phyloP scores from a whole-genome alignment of 306 rosid species.

The Fragaria vesca region DNA sequence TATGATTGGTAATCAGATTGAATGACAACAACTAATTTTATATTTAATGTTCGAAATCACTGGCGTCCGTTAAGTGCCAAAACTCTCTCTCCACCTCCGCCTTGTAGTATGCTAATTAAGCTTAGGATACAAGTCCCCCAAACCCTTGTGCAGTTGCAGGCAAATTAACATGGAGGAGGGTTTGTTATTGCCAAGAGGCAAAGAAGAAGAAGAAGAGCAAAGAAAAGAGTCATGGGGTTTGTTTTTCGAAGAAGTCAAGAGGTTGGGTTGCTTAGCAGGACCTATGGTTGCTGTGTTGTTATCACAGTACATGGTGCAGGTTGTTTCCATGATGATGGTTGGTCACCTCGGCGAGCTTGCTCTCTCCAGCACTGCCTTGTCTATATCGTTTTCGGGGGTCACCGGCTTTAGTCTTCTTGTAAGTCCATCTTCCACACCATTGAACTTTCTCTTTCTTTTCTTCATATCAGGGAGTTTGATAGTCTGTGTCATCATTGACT shows the following conservation, averaged over 20 bases:
- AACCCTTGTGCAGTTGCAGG: background rate
- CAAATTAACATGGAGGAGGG: conserved; percentile 33
- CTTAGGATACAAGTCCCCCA: background rate
- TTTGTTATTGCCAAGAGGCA: conserved; percentile 14
- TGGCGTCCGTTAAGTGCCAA: background rate
- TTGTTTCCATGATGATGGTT: conserved; percentile 50
- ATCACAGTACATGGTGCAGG: conserved; percentile 48
- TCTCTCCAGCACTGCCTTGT: conserved; percentile 52
- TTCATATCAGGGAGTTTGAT: no score
- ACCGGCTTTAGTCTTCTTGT: conserved; percentile 60
- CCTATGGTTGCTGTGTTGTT: conserved; percentile 47
- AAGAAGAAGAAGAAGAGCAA: background rate
- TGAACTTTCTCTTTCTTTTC: background rate
- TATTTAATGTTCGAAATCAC: background rate
- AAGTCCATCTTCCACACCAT: conserved; percentile 5
- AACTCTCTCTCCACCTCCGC: background rate
- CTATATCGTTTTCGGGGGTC: conserved; percentile 44
- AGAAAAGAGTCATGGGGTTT: conserved; percentile 20
- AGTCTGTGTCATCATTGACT: no score
- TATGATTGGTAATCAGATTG: background rate
- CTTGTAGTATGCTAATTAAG: background rate
- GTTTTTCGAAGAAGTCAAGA: conserved; percentile 43
- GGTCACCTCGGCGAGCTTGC: conserved; percentile 57
- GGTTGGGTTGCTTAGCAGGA: conserved; percentile 39
- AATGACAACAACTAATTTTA: background rate